Evolutionary conservation across 2,329 filamentous ascomycete genomes (phyloP).

Genomic region (Tolypocladium inflatum): DNA sequence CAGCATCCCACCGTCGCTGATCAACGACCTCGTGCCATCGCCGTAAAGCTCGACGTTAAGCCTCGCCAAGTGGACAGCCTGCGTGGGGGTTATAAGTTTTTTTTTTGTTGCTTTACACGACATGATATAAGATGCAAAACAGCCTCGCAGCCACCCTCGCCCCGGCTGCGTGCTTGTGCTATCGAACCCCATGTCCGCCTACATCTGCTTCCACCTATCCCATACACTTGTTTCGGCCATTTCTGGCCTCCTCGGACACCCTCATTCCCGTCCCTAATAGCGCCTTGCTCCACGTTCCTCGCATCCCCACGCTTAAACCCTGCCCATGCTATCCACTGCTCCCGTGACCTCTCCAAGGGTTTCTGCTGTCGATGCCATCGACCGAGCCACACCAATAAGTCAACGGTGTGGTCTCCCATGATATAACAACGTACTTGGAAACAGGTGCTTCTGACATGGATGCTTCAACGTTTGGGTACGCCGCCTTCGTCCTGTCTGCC

Average conservation of each 20-base stretch:
- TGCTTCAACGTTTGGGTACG: background rate
- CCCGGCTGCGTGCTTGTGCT: background rate
- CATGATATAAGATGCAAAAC: background rate
- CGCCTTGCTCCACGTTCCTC: background rate
- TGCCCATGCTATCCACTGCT: constrained; percentile 3
- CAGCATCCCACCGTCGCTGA: background rate
- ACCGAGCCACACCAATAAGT: background rate
- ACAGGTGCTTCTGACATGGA: background rate
- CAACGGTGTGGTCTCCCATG: background rate
- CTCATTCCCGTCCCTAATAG: background rate
- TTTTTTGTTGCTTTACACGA: background rate
- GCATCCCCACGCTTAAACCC: background rate
- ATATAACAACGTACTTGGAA: background rate
- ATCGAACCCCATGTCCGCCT: background rate
- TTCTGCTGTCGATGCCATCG: background rate
- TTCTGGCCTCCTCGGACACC: background rate
- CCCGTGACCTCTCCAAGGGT: background rate
- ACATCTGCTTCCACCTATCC: background rate
- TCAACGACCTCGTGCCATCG: background rate
- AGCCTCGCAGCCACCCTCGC: background rate
- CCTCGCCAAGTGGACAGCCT: background rate
- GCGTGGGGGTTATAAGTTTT: background rate
- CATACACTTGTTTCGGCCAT: background rate
- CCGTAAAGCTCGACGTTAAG: too few species aligned
- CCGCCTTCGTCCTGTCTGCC: background rate